These are phyloP conservation scores for Graphilbum ipis-grandicollis DNA, from an alignment of 2,329 filamentous ascomycete genomes.

Conservation along the genomic window DNA sequence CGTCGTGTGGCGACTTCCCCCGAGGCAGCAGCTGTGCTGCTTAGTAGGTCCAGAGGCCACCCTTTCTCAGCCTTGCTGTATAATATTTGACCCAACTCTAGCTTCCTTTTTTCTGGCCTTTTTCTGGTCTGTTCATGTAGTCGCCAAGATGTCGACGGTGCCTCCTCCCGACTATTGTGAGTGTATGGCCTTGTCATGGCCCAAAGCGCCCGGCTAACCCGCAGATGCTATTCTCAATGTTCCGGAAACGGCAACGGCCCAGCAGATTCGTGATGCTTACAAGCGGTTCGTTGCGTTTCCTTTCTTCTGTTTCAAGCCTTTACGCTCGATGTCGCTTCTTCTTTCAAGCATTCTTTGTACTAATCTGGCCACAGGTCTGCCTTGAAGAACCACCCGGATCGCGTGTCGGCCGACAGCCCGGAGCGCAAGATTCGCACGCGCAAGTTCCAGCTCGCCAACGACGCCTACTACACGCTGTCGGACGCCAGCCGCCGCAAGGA, in stretches of 20 bases:
- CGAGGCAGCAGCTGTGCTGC: too few relatives aligned
- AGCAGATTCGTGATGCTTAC: slow-evolving; percentile 86
- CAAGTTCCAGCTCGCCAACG: slow-evolving; percentile 25
- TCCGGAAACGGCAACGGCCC: slow-evolving; percentile 52
- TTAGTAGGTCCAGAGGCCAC: too few relatives aligned
- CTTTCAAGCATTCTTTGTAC: slow-evolving; percentile 1
- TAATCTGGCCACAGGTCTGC: slow-evolving; percentile 48
- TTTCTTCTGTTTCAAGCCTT: neutral
- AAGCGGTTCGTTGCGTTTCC: slow-evolving; percentile 45
- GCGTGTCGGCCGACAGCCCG: slow-evolving; percentile 67
- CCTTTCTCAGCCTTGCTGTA: neutral
- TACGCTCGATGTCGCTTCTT: neutral
- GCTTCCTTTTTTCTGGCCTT: neutral
- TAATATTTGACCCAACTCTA: neutral
- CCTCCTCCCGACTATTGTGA: slow-evolving; percentile 42
- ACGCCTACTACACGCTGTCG: slow-evolving; percentile 43
- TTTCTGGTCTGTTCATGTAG: too few relatives aligned
- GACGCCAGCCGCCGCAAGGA: slow-evolving; percentile 61
- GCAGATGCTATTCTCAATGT: slow-evolving; percentile 63
- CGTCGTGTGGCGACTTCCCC: neutral
- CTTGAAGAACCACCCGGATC: slow-evolving; percentile 84
- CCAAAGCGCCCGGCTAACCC: too few relatives aligned
- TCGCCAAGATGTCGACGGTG: slow-evolving; percentile 16
- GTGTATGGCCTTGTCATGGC: too few relatives aligned
- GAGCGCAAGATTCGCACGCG: slow-evolving; percentile 69